A percentile compares a stretch with the other conserved stretches of the same genome.
Conservation (phyloP, 495 filamentous ascomycete species). For the Hyaloscypha finlandica region DNA sequence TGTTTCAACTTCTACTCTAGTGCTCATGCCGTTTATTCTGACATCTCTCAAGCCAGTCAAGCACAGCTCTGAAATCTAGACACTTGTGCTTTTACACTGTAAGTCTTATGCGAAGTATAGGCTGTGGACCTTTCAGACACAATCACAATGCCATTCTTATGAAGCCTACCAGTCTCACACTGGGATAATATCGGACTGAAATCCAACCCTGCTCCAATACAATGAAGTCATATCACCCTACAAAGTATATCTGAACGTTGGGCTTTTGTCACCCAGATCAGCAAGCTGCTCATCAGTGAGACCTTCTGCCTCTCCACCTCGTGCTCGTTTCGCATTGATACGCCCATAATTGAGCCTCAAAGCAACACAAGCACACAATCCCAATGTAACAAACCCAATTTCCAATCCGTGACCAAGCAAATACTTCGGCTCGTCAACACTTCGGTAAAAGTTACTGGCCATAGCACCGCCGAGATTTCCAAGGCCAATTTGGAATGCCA, state of each 20-base stretch:
- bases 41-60: no score
- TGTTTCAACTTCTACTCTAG: no score
- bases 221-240: no score
- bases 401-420: conserved; percentile 70
- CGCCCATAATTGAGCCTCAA: conserved; percentile 56
- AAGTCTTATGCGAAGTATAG: no score
- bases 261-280: conserved; percentile 61
- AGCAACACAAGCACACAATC: conserved; percentile 57
- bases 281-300: conserved; percentile 56
- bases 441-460: conserved; percentile 76
- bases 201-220: no score
- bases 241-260: conserved; percentile 47
- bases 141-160: no score
- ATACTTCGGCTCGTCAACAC: conserved; percentile 62
- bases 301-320: conserved; percentile 42
- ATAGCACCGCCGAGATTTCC: conserved; percentile 75
- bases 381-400: conserved; percentile 62
- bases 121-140: no score
- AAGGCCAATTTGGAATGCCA: conserved; percentile 75
- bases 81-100: no score
- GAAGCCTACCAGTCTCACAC: no score
- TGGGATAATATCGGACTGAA: no score
- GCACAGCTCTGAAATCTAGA: no score
- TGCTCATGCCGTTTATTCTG: no score
- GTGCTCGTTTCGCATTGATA: conserved; percentile 61